phyloP scores from a whole-genome alignment of 2,329 filamentous ascomycete species.

The Phyllosticta citrichinensis region DNA sequence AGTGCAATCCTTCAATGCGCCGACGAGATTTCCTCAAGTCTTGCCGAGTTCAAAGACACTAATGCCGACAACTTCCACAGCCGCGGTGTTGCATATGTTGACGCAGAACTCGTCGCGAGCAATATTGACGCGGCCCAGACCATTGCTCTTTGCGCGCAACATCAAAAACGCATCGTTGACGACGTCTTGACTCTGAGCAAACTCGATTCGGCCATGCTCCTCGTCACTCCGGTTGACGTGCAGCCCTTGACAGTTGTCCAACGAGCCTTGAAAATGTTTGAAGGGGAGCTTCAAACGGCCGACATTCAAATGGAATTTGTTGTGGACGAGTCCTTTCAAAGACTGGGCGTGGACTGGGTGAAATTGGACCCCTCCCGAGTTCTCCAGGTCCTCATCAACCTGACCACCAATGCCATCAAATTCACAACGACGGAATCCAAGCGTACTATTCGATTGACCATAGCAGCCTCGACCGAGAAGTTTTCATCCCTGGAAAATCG shows the following conservation, averaged over 20 bases:
- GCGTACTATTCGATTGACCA: conserved; percentile 54
- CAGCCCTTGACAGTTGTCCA: conserved; percentile 58
- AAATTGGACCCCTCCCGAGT: conserved; percentile 66
- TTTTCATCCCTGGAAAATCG: conserved; percentile 34
- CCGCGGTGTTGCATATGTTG: conserved; percentile 37
- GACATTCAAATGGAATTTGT: conserved; percentile 57
- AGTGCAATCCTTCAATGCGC: conserved; percentile 67
- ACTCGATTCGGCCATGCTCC: conserved; percentile 63
- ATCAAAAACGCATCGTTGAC: conserved; percentile 56
- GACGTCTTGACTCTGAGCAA: conserved; percentile 42
- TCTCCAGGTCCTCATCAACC: conserved; percentile 69
- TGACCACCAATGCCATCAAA: conserved; percentile 73
- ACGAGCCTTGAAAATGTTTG: conserved; percentile 66
- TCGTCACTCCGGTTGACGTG: conserved; percentile 60
- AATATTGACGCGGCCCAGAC: conserved; percentile 67
- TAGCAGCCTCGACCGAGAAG: conserved; percentile 52
- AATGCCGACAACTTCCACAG: conserved; percentile 30
- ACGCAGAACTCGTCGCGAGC: conserved; percentile 42
- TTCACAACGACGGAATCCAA: conserved; percentile 58
- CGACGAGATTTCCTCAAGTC: conserved; percentile 56
- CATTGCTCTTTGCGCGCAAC: conserved; percentile 66
- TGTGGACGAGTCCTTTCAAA: conserved; percentile 51
- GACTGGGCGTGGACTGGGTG: conserved; percentile 54
- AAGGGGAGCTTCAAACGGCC: conserved; percentile 60
- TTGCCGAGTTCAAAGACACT: conserved; percentile 29